Percentiles rank a stretch among this genome's conserved stretches.
phyloP scores from a whole-genome alignment of 2,329 filamentous ascomycete species.

The Penicillium hesseltinei region DNA sequence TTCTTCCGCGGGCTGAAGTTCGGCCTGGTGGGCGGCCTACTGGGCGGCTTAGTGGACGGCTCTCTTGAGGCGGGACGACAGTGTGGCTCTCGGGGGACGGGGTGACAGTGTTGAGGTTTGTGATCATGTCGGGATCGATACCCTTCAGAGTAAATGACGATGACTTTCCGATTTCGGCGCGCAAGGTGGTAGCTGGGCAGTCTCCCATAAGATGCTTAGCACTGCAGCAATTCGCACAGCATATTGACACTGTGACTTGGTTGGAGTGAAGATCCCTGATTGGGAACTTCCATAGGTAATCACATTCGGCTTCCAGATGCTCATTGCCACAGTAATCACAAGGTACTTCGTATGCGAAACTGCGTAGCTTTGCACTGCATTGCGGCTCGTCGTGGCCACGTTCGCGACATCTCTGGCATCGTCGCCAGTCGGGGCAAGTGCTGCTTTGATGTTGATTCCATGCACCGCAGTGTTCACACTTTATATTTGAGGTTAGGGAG shows the following conservation, averaged over 20 bases:
- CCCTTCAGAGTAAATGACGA: constrained; percentile 42
- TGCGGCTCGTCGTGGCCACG: constrained; percentile 55
- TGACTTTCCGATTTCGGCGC: constrained; percentile 24
- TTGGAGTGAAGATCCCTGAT: constrained; percentile 24
- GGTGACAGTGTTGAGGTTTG: constrained; percentile 38
- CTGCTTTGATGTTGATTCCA: constrained; percentile 42
- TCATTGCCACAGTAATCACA: constrained; percentile 62
- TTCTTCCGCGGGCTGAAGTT: neutral
- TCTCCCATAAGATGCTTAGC: constrained; percentile 46
- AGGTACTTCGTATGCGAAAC: constrained; percentile 51
- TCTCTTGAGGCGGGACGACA: no score
- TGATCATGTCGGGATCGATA: constrained; percentile 37
- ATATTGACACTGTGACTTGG: constrained; percentile 43
- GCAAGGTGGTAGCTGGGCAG: constrained; percentile 35
- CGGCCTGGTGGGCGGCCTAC: constrained; percentile 1
- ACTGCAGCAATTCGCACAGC: constrained; percentile 46
- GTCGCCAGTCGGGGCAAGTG: constrained; percentile 41
- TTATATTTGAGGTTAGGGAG: constrained; percentile 5
- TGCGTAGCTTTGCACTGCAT: constrained; percentile 60
- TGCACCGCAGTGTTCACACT: constrained; percentile 46
- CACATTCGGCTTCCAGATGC: constrained; percentile 62
- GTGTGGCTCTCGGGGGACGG: constrained; percentile 1
- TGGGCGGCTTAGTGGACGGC: no score
- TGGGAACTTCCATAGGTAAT: constrained; percentile 55
- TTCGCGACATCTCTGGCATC: constrained; percentile 59